These are phyloP conservation scores for Coemansia sp. DNA, from an alignment of 192 early-diverging fungal species.

Conservation along the genomic window DNA sequence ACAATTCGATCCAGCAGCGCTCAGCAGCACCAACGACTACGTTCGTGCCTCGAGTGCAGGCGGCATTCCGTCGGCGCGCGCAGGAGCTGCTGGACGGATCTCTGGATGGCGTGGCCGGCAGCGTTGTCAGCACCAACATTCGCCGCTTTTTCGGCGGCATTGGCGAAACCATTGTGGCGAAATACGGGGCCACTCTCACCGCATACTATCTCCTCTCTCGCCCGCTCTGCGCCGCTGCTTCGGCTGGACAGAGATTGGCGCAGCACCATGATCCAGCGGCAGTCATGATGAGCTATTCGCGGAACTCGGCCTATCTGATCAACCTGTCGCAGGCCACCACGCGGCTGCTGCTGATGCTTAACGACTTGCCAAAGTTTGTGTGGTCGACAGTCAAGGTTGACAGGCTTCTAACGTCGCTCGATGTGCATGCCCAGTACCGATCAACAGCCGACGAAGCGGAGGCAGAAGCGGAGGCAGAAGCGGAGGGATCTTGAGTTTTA, in stretches of 20 bases:
- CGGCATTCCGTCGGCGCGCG: constrained; percentile 27
- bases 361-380: constrained; percentile 88
- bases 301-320: constrained; percentile 70
- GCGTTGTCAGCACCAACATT: constrained; percentile 37
- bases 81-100: constrained; percentile 27
- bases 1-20: not conserved
- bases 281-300: constrained; percentile 64
- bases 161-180: constrained; percentile 80
- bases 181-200: constrained; percentile 89
- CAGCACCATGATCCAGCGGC: constrained; percentile 41
- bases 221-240: constrained; percentile 66
- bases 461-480: not conserved
- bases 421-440: constrained; percentile 42
- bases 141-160: constrained; percentile 49
- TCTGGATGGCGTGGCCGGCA: constrained; percentile 19
- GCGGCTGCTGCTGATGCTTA: constrained; percentile 82
- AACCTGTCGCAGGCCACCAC: constrained; percentile 76
- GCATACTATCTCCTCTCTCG: constrained; percentile 71
- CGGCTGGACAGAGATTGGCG: constrained; percentile 32
- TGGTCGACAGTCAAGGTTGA: constrained; percentile 74
- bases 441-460: constrained; percentile 29
- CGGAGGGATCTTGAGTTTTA: too few relatives aligned
- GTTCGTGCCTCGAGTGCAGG: constrained; percentile 43
- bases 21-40: constrained; percentile 3
- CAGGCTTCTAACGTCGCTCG: constrained; percentile 36